These are phyloP conservation scores for Vanrija humicola DNA, from an alignment of 1,284 basidiomycete species.

Conservation along the genomic window DNA sequence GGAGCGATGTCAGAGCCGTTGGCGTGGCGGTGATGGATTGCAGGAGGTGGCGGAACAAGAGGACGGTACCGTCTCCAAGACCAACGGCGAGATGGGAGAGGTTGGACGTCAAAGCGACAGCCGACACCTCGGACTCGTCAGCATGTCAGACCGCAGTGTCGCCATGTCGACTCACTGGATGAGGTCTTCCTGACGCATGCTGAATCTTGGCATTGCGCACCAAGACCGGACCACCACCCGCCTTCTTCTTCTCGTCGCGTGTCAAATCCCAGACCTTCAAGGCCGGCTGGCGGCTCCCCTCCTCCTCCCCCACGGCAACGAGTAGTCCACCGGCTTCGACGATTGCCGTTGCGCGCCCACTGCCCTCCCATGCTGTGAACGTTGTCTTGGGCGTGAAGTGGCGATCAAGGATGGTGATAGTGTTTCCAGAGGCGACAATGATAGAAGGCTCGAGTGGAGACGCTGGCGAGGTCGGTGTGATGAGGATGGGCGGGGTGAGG, in stretches of 20 bases:
- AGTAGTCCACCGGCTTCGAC: constrained; percentile 70
- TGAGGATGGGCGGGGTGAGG: constrained; percentile 30
- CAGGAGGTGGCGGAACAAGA: constrained; percentile 84
- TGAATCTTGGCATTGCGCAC: constrained; percentile 75
- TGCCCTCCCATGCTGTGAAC: constrained; percentile 72
- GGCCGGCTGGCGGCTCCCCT: constrained; percentile 64
- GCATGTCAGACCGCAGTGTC: not conserved
- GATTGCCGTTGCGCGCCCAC: constrained; percentile 49
- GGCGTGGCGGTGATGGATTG: constrained; percentile 68
- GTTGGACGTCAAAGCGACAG: constrained; percentile 72
- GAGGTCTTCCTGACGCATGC: constrained; percentile 63
- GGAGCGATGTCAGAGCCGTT: constrained; percentile 61
- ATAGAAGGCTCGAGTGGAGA: constrained; percentile 37
- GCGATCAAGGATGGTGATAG: constrained; percentile 56
- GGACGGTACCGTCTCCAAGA: constrained; percentile 88
- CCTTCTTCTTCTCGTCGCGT: constrained; percentile 67
- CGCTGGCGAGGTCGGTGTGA: constrained; percentile 31
- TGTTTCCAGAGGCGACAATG: constrained; percentile 35
- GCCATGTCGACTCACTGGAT: constrained; percentile 61
- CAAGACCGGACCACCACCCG: constrained; percentile 57
- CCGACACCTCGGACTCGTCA: constrained; percentile 61
- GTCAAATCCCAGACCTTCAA: constrained; percentile 87
- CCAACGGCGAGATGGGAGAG: constrained; percentile 85
- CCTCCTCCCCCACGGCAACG: constrained; percentile 83
- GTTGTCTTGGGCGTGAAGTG: constrained; percentile 68